Conservation (phyloP, 2,329 filamentous ascomycete species). For the Ophiostoma angusticollis region DNA sequence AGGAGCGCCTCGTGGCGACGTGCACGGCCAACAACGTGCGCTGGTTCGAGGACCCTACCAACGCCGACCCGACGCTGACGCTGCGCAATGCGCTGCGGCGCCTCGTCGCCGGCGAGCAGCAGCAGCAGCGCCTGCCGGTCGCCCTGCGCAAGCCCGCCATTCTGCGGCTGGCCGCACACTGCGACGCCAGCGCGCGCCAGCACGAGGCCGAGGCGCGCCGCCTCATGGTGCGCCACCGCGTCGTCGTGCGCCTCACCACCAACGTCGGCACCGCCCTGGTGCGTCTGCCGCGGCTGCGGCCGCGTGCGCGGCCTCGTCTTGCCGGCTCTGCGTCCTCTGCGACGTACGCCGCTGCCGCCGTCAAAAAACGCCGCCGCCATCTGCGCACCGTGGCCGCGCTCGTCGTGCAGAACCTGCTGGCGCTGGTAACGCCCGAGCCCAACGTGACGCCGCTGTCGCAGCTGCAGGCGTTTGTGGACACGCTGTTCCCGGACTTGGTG, state of each 20-base stretch:
- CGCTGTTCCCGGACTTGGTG: conserved; percentile 35
- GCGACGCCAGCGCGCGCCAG: conserved; percentile 28
- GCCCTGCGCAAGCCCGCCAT: conserved; percentile 57
- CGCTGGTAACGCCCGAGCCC: conserved; percentile 36
- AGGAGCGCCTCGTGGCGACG: conserved; percentile 60
- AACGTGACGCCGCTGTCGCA: conserved; percentile 29
- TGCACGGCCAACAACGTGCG: conserved; percentile 53
- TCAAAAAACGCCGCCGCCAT: conserved; percentile 21
- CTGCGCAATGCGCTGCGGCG: conserved; percentile 68
- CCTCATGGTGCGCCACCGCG: conserved; percentile 35
- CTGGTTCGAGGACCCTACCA: conserved; percentile 82
- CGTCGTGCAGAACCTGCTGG: conserved; percentile 34
- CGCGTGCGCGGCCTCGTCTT: background rate
- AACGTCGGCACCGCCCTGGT: conserved; percentile 35
- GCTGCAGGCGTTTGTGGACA: conserved; percentile 32
- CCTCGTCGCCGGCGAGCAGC: conserved; percentile 35
- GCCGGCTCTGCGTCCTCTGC: conserved; percentile 7
- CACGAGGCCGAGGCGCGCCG: conserved; percentile 40
- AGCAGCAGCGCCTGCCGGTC: conserved; percentile 46
- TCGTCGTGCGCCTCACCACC: conserved; percentile 34
- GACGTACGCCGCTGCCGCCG: conserved; percentile 13
- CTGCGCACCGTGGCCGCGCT: conserved; percentile 33
- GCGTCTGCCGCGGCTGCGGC: conserved; percentile 28
- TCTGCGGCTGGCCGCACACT: conserved; percentile 43
- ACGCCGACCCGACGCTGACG: conserved; percentile 64